Evolutionary conservation across 495 filamentous ascomycete genomes (phyloP).

Genomic region (Parathielavia hyrcaniae): DNA sequence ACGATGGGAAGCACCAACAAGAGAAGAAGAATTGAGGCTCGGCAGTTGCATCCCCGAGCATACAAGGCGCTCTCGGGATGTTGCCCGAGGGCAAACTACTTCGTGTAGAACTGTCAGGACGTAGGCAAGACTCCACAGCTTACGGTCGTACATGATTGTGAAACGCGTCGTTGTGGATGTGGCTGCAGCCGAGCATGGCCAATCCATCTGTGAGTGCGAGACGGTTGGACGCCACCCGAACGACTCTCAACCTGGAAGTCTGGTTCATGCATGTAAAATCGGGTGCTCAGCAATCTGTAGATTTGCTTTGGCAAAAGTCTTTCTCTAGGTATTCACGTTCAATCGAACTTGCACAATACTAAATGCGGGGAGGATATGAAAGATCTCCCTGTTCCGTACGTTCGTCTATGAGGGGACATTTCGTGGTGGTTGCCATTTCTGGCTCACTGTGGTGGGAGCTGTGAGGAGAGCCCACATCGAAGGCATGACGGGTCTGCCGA

Average conservation of each 20-base stretch:
- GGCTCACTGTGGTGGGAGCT: neutral
- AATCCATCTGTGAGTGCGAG: neutral
- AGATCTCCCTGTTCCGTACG: too few species aligned
- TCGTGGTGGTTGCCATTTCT: constrained; percentile 20
- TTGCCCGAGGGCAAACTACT: too few species aligned
- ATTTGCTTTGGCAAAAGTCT: neutral
- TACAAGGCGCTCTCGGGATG: neutral
- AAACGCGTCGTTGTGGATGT: neutral
- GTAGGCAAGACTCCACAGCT: neutral
- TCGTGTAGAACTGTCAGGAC: too few species aligned
- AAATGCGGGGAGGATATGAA: neutral
- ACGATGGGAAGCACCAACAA: neutral
- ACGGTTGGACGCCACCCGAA: neutral
- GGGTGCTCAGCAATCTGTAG: neutral
- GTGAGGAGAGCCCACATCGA: neutral
- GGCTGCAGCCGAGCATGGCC: constrained; percentile 1
- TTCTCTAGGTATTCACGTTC: neutral
- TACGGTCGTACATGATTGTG: neutral
- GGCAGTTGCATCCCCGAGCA: neutral
- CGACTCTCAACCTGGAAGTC: neutral
- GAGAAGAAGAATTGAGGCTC: neutral
- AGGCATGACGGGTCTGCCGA: too few species aligned
- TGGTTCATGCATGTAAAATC: neutral
- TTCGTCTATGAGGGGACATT: neutral
- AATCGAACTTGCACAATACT: neutral